A percentile compares a stretch with the other conserved stretches of the same genome.
phyloP scores from a whole-genome alignment of 148 eudicot species.

The Simmondsia chinensis region DNA sequence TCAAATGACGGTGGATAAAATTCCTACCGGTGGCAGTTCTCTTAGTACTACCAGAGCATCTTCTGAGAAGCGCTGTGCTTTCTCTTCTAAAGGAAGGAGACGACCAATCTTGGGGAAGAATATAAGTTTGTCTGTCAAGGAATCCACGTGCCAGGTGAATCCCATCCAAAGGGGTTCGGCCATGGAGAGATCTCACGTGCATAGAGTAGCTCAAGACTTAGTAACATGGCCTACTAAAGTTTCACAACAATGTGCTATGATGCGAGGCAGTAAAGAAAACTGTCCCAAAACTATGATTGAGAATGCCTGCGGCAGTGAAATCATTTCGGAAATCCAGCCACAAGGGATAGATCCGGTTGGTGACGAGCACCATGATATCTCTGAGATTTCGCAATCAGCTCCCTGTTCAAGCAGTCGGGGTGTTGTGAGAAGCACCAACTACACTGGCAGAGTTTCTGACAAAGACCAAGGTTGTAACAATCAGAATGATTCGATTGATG shows the following conservation, averaged over 20 bases:
- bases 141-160: constrained; percentile 12
- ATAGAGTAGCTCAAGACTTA: constrained; percentile 10
- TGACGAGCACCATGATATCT: constrained; percentile 6
- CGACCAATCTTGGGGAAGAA: constrained; percentile 17
- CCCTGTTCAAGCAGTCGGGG: constrained; percentile 8
- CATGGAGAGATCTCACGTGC: constrained; percentile 13
- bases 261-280: constrained; percentile 6
- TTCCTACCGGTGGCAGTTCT: too few relatives aligned
- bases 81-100: constrained; percentile 18
- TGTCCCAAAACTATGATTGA: neutral
- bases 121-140: constrained; percentile 7
- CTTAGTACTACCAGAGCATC: too few relatives aligned
- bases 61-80: too few relatives aligned
- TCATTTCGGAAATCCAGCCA: too few relatives aligned
- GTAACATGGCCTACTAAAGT: constrained; percentile 9
- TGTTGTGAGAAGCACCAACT: constrained; percentile 6
- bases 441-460: constrained; percentile 6
- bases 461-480: constrained; percentile 11
- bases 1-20: too few relatives aligned
- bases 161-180: constrained; percentile 6
- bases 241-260: constrained; percentile 5
- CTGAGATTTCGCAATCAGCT: constrained; percentile 23
- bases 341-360: constrained; percentile 3
- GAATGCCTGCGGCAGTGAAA: too few relatives aligned
- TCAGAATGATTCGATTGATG: constrained; percentile 16